Evolutionary conservation across 495 filamentous ascomycete genomes (phyloP).

Genomic region (Trichoderma virens): DNA sequence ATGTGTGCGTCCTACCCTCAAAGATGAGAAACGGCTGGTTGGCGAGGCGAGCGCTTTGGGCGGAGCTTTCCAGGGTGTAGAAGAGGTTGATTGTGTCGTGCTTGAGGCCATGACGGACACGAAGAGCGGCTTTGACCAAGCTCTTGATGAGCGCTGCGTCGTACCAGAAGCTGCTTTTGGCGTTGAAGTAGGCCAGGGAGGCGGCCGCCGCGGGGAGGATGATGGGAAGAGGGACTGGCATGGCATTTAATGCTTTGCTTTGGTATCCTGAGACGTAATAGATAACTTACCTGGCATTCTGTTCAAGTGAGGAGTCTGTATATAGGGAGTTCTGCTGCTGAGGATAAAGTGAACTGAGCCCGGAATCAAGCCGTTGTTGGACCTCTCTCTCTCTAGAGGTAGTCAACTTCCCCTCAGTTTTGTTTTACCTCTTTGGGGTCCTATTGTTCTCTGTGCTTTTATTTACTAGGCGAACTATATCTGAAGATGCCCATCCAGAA

Average conservation of each 20-base stretch:
- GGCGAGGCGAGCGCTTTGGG: constrained; percentile 47
- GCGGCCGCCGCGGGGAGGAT: constrained; percentile 59
- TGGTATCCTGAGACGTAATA: not conserved
- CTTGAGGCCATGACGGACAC: constrained; percentile 35
- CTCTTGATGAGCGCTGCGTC: constrained; percentile 52
- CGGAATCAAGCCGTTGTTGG: too few species aligned
- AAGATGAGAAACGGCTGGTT: constrained; percentile 62
- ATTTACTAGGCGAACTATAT: not conserved
- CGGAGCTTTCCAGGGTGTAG: constrained; percentile 67
- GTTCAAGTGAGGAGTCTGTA: too few species aligned
- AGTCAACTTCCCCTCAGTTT: not conserved
- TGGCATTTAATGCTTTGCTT: not conserved
- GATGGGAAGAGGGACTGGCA: constrained; percentile 40
- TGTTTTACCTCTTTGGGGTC: not conserved
- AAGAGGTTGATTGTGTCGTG: constrained; percentile 65
- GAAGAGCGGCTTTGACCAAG: constrained; percentile 35
- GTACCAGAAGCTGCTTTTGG: constrained; percentile 56
- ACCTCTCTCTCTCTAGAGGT: too few species aligned
- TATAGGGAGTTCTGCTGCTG: too few species aligned
- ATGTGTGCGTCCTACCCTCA: constrained; percentile 70
- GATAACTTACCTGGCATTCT: too few species aligned
- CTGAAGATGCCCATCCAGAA: not conserved
- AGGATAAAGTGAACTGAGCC: too few species aligned
- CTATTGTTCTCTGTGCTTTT: not conserved
- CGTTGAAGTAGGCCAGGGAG: constrained; percentile 74